Evolutionary conservation across 179 eudicot genomes (phyloP).

Genomic region (Heliamphora pulchella): DNA sequence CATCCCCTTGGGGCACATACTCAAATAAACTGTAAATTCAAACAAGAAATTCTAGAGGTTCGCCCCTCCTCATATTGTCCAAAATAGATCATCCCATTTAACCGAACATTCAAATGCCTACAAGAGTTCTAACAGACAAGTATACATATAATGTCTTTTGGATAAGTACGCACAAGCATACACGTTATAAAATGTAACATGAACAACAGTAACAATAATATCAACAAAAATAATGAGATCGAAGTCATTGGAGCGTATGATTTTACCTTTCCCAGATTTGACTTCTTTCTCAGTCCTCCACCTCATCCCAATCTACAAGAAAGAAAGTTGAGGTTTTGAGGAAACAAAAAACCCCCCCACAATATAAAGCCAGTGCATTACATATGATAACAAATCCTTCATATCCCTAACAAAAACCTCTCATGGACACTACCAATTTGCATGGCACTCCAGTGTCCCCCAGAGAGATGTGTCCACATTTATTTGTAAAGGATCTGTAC

Average conservation of each 20-base stretch:
- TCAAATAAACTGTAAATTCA: neutral
- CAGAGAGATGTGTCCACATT: neutral
- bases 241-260: conserved; percentile 7
- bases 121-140: neutral
- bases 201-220: neutral
- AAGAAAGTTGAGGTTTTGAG: conserved; percentile 6
- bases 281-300: conserved; percentile 98
- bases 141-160: neutral
- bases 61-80: neutral
- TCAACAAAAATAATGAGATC: neutral
- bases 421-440: neutral
- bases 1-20: no score
- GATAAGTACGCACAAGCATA: neutral
- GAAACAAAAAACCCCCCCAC: neutral
- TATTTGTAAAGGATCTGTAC: neutral
- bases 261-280: conserved; percentile 76
- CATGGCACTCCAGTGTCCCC: neutral
- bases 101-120: neutral
- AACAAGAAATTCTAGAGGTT: neutral
- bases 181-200: neutral
- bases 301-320: conserved; percentile 76
- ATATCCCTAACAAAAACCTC: neutral
- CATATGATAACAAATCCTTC: neutral
- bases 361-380: neutral
- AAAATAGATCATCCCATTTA: neutral